Evolutionary conservation across 495 filamentous ascomycete species (phyloP), one percentile per base, ranked within the genome.

Genomic region (Poronia punctata): DNA sequence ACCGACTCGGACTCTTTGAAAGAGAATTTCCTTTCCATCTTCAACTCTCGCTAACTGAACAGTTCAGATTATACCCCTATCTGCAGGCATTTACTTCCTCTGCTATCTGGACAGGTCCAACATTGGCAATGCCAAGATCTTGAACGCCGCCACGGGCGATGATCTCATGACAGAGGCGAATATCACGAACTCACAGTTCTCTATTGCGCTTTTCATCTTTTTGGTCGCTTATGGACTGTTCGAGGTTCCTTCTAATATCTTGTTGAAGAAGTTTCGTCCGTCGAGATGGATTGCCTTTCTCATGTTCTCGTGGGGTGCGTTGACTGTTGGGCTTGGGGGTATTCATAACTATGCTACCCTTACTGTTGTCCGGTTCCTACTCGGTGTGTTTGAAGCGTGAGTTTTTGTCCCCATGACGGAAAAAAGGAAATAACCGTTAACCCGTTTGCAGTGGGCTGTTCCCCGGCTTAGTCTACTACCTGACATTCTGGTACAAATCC

Each of bases 391-490:
- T 15, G 76, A 80, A 41, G 68, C 63, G 40, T 43, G 25, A 37
- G 40, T 43, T n/a, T n/a, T n/a, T n/a, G n/a, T n/a, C n/a, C n/a
- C n/a, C n/a, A n/a, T 7, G 2, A 5, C 27, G 16, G 15, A 5
- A 29, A 60, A 77, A 44, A 38, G 67, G 71, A 35, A 36, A 9
- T 16, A 1, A 29, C 23, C 18, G n/a, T 15, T 43, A 21, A 43
- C 33, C n/a, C 18, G 2, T 10, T 6, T 21, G 17, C 7, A 43
- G 40, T 16, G 87, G 86, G 1, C 57, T 88, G 1, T 87, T 87
- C 52, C 83, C 84, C 0, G 88, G 87, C 1, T 70, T 93, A 1
- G 83, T 81, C 34, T 85, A 89, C 52, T 92, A 89, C 56, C 68
- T 95, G 2, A 85, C 82, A 0, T 89, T 85, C 61, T 92, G 87